Evolutionary conservation across 2,329 filamentous ascomycete genomes (phyloP).

Genomic region (Diaporthe citriasiana): DNA sequence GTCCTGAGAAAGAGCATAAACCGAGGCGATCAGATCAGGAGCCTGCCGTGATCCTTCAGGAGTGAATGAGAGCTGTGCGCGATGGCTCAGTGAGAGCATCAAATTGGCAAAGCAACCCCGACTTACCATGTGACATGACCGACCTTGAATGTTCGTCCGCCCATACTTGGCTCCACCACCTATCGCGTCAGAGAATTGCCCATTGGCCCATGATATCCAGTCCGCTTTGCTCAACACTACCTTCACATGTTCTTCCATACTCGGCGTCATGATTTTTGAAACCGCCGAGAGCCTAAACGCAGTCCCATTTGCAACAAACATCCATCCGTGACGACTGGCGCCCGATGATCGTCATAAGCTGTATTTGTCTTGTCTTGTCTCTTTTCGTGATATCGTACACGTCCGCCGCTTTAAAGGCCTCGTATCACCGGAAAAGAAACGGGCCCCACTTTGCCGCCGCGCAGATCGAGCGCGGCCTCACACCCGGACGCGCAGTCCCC

Average conservation of each 20-base stretch:
- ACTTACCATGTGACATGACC: background rate
- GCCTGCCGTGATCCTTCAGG: too few species aligned
- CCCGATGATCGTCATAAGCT: background rate
- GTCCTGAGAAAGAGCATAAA: too few species aligned
- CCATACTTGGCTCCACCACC: too few species aligned
- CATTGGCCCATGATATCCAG: background rate
- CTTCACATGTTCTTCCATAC: background rate
- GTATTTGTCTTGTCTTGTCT: conserved; percentile 26
- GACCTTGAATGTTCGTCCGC: background rate
- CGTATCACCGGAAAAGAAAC: background rate
- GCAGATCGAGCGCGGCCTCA: background rate
- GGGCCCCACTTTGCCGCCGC: background rate
- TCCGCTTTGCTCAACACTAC: background rate
- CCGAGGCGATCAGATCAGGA: too few species aligned
- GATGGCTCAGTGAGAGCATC: background rate
- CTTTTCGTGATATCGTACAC: conserved; percentile 34
- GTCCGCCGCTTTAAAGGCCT: background rate
- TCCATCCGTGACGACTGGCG: background rate
- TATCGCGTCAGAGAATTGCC: background rate
- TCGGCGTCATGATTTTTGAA: background rate
- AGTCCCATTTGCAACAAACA: background rate
- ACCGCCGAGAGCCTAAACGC: background rate
- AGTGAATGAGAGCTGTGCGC: too few species aligned
- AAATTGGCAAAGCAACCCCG: background rate
- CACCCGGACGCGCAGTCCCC: background rate